Evolutionary conservation across 2,329 filamentous ascomycete species (phyloP).

Genomic region (Tympanopsis confertula): DNA sequence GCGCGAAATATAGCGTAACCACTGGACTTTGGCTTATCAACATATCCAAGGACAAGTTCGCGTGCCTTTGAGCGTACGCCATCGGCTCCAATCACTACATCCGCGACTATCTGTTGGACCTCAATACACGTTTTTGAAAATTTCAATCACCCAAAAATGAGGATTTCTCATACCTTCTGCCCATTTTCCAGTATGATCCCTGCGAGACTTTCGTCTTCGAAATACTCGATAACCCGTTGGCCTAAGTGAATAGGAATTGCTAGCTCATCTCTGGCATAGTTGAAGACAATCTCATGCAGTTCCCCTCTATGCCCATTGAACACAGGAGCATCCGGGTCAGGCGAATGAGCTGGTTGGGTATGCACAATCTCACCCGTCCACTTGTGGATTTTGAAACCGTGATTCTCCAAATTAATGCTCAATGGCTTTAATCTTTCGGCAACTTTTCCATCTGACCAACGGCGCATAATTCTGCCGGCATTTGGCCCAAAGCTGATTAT

Average conservation of each 20-base stretch:
- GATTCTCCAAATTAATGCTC: conserved; percentile 35
- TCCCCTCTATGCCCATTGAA: conserved; percentile 52
- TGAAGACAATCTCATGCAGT: conserved; percentile 45
- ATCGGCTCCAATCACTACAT: conserved; percentile 41
- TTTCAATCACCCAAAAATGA: conserved; percentile 5
- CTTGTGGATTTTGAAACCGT: conserved; percentile 52
- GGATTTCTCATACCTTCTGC: conserved; percentile 20
- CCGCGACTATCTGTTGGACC: conserved; percentile 22
- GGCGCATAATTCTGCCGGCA: conserved; percentile 45
- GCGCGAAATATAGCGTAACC: conserved; percentile 40
- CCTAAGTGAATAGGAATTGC: conserved; percentile 42
- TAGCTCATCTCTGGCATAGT: conserved; percentile 40
- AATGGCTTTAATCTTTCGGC: conserved; percentile 31
- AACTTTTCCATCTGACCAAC: conserved; percentile 40
- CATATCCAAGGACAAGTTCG: conserved; percentile 35
- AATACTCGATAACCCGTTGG: conserved; percentile 37
- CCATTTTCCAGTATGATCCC: conserved; percentile 38
- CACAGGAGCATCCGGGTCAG: conserved; percentile 33
- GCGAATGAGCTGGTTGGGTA: conserved; percentile 35
- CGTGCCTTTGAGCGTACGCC: conserved; percentile 40
- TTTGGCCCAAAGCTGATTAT: conserved; percentile 53
- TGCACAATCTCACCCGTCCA: conserved; percentile 46
- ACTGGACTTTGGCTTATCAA: conserved; percentile 36
- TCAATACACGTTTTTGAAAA: conserved; percentile 1
- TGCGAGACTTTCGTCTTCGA: conserved; percentile 35